Base-by-base conservation (phyloP, 257 asterid species). In the Dorcoceras hygrometricum region DNA sequence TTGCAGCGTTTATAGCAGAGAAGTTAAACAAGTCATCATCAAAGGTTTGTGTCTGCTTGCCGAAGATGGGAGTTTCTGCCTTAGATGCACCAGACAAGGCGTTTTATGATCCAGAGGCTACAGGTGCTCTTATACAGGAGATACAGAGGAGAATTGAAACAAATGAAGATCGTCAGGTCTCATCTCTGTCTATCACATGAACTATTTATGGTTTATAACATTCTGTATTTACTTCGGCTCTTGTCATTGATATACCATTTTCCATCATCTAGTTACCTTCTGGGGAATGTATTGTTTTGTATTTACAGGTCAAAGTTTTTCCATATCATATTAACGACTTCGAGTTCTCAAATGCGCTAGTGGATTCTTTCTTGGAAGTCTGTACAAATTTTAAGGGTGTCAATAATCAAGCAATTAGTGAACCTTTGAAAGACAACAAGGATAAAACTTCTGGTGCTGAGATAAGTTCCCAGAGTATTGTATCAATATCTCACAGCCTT, bases 31-130 rank as follows among this genome's bases (percentile, higher is more conserved):
- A 78, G 75, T 81, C 92, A 62, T 80, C 89, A 32, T 93, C 97
- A 57, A 82, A 79, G 70, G 73, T 93, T 63, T 29, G 86, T 54
- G 74, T 93, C 76, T 93, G 97, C 89, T 79, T 93, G 69, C 97
- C 99, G 58, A 89, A 83, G 80, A 75, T 73, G 65, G 99, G 99
- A 64, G 76, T 90, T 61, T 93, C 99, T 73, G 95, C 96, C 29
- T 73, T 93, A 80, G 99, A 93, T 86, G 90, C 95, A 64, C 92
- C 86, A 14, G 90, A 86, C n/a, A 85, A 77, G 83, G 82, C 88
- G 11, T 93, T 93, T 73, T 73, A 85, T 77, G 89, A 93, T 76
- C 92, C 92, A 56, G 87, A 80, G 72, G 96, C 90, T 73, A 90
- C 92, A 51, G 84, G 90, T 54, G 74, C 79, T 67, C 97, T 93